phyloP scores from a whole-genome alignment of 352 stramenopile genomes.

The Blastocystis sp. region DNA sequence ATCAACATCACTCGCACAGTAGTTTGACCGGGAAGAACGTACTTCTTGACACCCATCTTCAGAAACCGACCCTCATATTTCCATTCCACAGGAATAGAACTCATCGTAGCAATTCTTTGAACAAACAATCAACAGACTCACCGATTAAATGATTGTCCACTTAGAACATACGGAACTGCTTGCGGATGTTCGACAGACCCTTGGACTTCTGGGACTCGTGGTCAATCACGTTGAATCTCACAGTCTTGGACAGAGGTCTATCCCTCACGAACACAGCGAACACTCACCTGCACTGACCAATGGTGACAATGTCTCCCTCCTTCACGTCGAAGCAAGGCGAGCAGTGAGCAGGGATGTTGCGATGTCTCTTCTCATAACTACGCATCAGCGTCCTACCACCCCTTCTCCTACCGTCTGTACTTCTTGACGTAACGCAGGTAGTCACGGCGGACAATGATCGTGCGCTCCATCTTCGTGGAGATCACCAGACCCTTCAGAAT shows the following conservation, averaged over 20 bases:
- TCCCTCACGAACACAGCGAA: constrained; percentile 98
- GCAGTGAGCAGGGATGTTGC: constrained; percentile 76
- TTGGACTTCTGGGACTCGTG: constrained; percentile 48
- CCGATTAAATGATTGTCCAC: background rate
- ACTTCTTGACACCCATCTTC: constrained; percentile 32
- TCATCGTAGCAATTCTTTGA: background rate
- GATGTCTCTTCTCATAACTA: constrained; percentile 85
- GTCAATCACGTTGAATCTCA: constrained; percentile 63
- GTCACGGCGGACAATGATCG: constrained; percentile 94
- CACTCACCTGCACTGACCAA: constrained; percentile 91
- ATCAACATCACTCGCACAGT: background rate
- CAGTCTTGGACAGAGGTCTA: constrained; percentile 95
- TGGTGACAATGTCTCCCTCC: constrained; percentile 87
- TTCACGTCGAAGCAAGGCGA: constrained; percentile 68
- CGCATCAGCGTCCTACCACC: background rate
- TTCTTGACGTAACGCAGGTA: constrained; percentile 98
- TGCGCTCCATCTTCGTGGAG: constrained; percentile 99
- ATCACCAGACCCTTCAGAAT: constrained; percentile 94
- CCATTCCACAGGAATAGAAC: background rate
- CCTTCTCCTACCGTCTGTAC: constrained; percentile 73
- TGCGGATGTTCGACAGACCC: constrained; percentile 68
- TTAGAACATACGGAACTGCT: constrained; percentile 97
- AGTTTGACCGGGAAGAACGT: background rate
- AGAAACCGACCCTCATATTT: background rate
- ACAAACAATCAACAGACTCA: constrained; percentile 40